A percentile compares a stretch with the other conserved stretches of the same genome.
Conservation (phyloP, 352 stramenopile genomes). For the Hyaloperonospora arabidopsidis region DNA sequence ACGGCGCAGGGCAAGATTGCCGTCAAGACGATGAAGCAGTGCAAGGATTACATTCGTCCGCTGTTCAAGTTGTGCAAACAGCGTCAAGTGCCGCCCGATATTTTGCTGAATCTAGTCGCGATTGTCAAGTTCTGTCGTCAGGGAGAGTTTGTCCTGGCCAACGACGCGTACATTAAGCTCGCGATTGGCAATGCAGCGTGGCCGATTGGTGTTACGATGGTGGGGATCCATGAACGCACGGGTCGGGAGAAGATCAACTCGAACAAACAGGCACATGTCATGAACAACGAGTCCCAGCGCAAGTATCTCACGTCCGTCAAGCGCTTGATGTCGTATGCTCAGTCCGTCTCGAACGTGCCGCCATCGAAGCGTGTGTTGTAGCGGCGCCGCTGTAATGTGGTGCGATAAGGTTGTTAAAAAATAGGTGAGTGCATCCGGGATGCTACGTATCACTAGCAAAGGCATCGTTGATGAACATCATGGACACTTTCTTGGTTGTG, state of each 20-base stretch:
- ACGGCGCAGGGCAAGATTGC: conserved; percentile 90
- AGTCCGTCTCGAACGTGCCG: conserved; percentile 81
- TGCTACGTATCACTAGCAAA: too few relatives aligned
- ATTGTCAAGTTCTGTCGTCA: conserved; percentile 93
- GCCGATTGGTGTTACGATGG: conserved; percentile 99
- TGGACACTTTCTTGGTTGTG: too few relatives aligned
- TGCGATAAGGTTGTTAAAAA: too few relatives aligned
- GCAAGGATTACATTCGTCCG: conserved; percentile 97
- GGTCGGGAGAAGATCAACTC: conserved; percentile 94
- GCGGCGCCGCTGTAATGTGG: not conserved
- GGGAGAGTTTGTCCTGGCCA: conserved; percentile 91
- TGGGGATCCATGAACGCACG: conserved; percentile 96
- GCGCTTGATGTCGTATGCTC: conserved; percentile 94
- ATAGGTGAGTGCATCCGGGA: too few relatives aligned
- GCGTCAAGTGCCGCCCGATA: conserved; percentile 80
- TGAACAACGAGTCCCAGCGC: conserved; percentile 98
- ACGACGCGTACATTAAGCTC: conserved; percentile 97
- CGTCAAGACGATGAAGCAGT: conserved; percentile 97
- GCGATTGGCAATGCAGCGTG: conserved; percentile 97
- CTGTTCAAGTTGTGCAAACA: conserved; percentile 96
- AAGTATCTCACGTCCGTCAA: conserved; percentile 99
- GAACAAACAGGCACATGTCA: conserved; percentile 98
- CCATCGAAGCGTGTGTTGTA: conserved; percentile 83
- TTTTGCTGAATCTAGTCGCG: conserved; percentile 82
- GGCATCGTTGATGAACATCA: too few relatives aligned